Evolutionary conservation across 2,329 filamentous ascomycete species (phyloP).

Genomic region (Domatiomyces catenatus): DNA sequence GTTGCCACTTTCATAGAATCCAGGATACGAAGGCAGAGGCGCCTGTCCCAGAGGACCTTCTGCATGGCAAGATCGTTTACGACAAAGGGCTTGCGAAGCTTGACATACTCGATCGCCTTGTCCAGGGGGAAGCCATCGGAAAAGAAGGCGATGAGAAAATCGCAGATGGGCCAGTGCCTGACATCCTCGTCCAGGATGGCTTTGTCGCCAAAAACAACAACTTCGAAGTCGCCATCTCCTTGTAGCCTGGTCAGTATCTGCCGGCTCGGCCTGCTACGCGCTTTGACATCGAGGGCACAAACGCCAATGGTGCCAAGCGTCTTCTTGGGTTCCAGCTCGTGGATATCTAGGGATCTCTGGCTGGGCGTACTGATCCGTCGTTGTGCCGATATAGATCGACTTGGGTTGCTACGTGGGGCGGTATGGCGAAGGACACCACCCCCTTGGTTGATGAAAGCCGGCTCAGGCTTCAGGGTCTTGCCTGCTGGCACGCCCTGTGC

Average conservation of each 20-base stretch:
- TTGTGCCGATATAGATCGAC: constrained; percentile 14
- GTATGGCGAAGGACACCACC: constrained; percentile 9
- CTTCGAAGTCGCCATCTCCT: constrained; percentile 81
- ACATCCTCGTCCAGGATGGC: constrained; percentile 94
- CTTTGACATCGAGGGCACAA: constrained; percentile 89
- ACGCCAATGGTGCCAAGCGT: constrained; percentile 62
- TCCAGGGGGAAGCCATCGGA: constrained; percentile 93
- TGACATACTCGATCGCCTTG: constrained; percentile 91
- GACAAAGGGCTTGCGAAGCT: constrained; percentile 84
- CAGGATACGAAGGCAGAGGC: constrained; percentile 72
- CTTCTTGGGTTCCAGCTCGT: constrained; percentile 6
- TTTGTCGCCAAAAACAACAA: constrained; percentile 96
- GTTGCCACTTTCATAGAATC: constrained; percentile 83
- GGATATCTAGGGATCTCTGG: constrained; percentile 13
- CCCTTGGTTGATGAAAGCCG: background rate
- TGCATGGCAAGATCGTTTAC: constrained; percentile 98
- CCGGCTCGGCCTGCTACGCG: constrained; percentile 86
- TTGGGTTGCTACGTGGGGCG: constrained; percentile 8
- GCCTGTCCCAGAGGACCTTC: constrained; percentile 87
- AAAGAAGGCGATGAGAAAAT: constrained; percentile 96
- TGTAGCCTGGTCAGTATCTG: constrained; percentile 91
- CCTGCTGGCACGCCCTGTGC: constrained; percentile 4
- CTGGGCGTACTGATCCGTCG: constrained; percentile 16
- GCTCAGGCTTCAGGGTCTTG: constrained; percentile 3
- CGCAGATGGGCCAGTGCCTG: constrained; percentile 90